phyloP scores from a whole-genome alignment of 2,329 filamentous ascomycete genomes.

The Fusarium sp. region DNA sequence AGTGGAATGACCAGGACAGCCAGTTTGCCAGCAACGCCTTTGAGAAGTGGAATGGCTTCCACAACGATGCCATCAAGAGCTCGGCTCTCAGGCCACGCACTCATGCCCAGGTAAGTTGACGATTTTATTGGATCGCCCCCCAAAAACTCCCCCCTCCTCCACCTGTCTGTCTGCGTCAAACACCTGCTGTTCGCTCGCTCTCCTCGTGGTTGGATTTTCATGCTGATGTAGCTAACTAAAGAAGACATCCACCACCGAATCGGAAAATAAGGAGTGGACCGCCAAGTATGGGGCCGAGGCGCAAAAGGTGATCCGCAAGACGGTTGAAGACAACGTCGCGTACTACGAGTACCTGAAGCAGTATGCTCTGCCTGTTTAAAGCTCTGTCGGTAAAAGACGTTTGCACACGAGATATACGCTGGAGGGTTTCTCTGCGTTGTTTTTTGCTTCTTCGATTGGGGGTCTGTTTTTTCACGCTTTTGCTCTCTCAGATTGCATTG shows the following conservation, averaged over 20 bases:
- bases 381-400: constrained; percentile 29
- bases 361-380: constrained; percentile 58
- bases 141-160: constrained; percentile 9
- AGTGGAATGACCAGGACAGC: constrained; percentile 83
- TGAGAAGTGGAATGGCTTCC: constrained; percentile 97
- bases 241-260: constrained; percentile 72
- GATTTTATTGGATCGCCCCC: constrained; percentile 27
- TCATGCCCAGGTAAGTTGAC: constrained; percentile 67
- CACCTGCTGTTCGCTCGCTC: constrained; percentile 33
- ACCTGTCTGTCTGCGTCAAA: constrained; percentile 40
- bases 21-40: constrained; percentile 81
- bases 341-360: constrained; percentile 87
- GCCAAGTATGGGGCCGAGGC: constrained; percentile 80
- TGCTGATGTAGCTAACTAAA: constrained; percentile 52
- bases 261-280: constrained; percentile 78
- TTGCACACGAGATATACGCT: constrained; percentile 1
- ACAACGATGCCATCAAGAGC: constrained; percentile 92
- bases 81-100: constrained; percentile 78
- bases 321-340: constrained; percentile 77
- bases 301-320: constrained; percentile 76
- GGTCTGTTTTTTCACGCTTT: constrained; percentile 7
- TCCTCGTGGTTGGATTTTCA: constrained; percentile 38
- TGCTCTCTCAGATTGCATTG: constrained; percentile 28
- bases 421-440: constrained; percentile 14
- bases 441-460: constrained; percentile 14